Conservation (phyloP, 345 rosid species). For the Acer negundo region DNA sequence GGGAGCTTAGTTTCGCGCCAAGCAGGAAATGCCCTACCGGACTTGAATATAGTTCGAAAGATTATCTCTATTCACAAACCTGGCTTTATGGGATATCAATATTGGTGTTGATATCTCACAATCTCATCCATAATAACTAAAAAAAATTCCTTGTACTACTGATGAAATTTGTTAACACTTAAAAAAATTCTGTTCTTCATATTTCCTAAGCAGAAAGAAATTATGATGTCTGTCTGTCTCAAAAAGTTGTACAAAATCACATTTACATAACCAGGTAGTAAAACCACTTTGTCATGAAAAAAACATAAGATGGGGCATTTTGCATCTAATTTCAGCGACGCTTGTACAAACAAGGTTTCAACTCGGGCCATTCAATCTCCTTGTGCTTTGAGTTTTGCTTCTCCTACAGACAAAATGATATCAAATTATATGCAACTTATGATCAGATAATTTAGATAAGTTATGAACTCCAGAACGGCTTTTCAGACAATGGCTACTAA, state of each 20-base stretch:
- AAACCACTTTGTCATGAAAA: background rate
- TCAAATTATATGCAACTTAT: background rate
- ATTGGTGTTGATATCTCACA: background rate
- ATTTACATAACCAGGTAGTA: background rate
- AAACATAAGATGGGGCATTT: background rate
- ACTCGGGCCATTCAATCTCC: conserved; percentile 78
- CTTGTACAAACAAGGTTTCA: conserved; percentile 92
- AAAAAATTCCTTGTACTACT: background rate
- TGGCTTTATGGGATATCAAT: background rate
- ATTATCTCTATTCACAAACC: background rate
- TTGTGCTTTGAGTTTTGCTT: conserved; percentile 44
- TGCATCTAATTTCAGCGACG: conserved; percentile 53
- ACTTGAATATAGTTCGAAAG: background rate
- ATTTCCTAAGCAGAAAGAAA: background rate
- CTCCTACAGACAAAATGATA: conserved; percentile 44
- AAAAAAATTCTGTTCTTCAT: background rate
- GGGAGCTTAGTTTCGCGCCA: background rate
- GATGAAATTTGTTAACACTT: background rate
- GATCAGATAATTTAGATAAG: background rate
- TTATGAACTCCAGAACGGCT: background rate
- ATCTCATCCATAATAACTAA: background rate
- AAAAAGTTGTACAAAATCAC: background rate
- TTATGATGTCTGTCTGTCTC: background rate
- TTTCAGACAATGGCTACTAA: conserved; percentile 20
- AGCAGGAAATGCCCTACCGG: too few species aligned